A percentile compares a stretch with the other conserved stretches of the same genome.
Evolutionary conservation across 2,329 filamentous ascomycete genomes (phyloP).

Genomic region (Pyricularia sp.): DNA sequence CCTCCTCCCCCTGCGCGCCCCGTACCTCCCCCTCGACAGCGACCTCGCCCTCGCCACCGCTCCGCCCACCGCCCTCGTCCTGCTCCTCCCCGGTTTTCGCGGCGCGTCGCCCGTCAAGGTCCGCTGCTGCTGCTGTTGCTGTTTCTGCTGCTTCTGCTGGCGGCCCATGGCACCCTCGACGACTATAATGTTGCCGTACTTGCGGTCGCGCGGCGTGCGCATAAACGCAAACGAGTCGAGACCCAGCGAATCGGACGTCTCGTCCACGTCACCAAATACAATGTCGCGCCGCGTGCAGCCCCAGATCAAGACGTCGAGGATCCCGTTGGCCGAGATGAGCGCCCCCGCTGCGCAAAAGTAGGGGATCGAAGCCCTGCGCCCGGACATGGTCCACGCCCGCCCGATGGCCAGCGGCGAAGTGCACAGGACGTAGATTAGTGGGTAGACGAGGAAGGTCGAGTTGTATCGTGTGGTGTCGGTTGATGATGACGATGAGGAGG

Average conservation of each 20-base stretch:
- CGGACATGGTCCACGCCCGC: constrained; percentile 52
- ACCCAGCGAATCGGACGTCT: constrained; percentile 19
- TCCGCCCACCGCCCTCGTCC: no score
- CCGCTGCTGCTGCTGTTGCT: background rate
- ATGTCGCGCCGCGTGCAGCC: constrained; percentile 16
- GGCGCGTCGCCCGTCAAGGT: background rate
- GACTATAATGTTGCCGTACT: constrained; percentile 22
- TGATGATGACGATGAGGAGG: background rate
- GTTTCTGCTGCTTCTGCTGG: background rate
- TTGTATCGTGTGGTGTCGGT: constrained; percentile 12
- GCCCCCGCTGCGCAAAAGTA: constrained; percentile 43
- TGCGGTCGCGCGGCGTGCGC: constrained; percentile 17
- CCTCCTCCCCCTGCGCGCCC: constrained; percentile 1
- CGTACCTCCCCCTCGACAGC: background rate
- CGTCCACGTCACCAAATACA: constrained; percentile 17
- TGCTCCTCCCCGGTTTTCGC: background rate
- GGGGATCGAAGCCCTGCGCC: constrained; percentile 30
- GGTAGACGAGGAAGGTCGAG: constrained; percentile 53
- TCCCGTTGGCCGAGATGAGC: constrained; percentile 39
- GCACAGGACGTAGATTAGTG: constrained; percentile 57
- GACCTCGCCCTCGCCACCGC: no score
- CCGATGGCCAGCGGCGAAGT: constrained; percentile 57
- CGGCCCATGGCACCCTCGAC: constrained; percentile 15
- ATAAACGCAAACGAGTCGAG: constrained; percentile 26
- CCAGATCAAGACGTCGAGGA: constrained; percentile 21